Conservation (phyloP, 1,284 basidiomycete species). For the Testicularia cyperi region DNA sequence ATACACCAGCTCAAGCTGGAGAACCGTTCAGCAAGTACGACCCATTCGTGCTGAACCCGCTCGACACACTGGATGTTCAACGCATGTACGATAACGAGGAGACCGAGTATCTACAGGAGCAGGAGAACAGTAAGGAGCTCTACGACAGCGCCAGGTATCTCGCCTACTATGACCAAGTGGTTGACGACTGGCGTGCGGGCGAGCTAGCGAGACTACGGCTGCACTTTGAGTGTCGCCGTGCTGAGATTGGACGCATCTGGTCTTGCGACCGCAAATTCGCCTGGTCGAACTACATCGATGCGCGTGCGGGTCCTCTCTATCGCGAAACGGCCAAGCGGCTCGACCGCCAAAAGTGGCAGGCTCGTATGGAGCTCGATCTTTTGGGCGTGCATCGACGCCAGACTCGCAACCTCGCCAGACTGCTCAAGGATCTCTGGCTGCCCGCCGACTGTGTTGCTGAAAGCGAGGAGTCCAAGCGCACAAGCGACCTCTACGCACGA, state of each 20-base stretch:
- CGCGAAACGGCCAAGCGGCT: conserved; percentile 7
- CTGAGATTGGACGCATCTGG: conserved; percentile 32
- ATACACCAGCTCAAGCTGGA: background rate
- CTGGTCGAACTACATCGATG: conserved; percentile 23
- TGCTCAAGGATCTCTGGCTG: conserved; percentile 7
- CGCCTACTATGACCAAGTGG: conserved; percentile 24
- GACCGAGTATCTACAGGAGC: conserved; percentile 15
- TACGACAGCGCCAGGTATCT: conserved; percentile 18
- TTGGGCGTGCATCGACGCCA: conserved; percentile 17
- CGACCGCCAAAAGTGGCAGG: conserved; percentile 18
- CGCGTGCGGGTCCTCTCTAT: conserved; percentile 14
- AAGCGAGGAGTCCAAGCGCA: background rate
- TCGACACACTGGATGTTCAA: conserved; percentile 21
- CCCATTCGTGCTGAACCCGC: conserved; percentile 13
- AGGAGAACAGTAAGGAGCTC: conserved; percentile 12
- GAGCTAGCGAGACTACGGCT: conserved; percentile 20
- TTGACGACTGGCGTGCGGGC: conserved; percentile 31
- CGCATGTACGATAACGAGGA: conserved; percentile 18
- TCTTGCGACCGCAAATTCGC: conserved; percentile 32
- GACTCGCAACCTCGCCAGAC: conserved; percentile 14
- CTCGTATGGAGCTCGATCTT: conserved; percentile 31
- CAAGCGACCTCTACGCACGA: conserved; percentile 10
- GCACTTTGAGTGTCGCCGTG: conserved; percentile 30
- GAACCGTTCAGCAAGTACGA: conserved; percentile 8
- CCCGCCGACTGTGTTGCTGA: conserved; percentile 1